A percentile compares a stretch with the other conserved stretches of the same genome.
These are phyloP conservation scores for Cutaneotrichosporon dermatis DNA, from an alignment of 1,284 basidiomycete species.

Conservation along the genomic window DNA sequence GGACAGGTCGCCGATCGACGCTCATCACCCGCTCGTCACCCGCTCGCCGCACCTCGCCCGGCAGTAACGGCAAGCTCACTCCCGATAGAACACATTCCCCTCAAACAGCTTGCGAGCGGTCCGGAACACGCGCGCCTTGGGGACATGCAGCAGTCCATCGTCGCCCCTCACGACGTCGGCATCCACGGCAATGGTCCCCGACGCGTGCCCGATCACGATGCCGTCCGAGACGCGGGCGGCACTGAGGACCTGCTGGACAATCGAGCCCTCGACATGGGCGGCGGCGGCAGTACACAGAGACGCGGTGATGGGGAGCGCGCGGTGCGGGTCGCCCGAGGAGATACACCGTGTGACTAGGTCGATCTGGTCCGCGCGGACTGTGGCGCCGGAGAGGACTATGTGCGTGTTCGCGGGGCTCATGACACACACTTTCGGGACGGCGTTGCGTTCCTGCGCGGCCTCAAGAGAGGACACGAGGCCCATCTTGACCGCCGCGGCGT, in stretches of 20 bases:
- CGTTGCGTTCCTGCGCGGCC: slow-evolving; percentile 40
- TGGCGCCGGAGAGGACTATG: slow-evolving; percentile 18
- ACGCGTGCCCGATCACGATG: slow-evolving; percentile 59
- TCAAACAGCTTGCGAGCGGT: slow-evolving; percentile 67
- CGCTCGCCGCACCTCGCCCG: no score
- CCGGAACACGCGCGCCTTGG: slow-evolving; percentile 60
- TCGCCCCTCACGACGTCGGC: slow-evolving; percentile 51
- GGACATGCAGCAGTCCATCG: slow-evolving; percentile 49
- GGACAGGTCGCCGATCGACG: no score
- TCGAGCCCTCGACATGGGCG: slow-evolving; percentile 54
- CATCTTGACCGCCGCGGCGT: slow-evolving; percentile 59
- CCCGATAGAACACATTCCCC: slow-evolving; percentile 57
- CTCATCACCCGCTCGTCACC: no score
- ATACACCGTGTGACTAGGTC: slow-evolving; percentile 61
- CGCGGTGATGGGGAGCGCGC: slow-evolving; percentile 68
- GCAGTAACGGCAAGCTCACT: neutral
- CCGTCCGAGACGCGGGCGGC: slow-evolving; percentile 21
- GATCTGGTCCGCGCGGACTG: slow-evolving; percentile 39
- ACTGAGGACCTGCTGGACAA: slow-evolving; percentile 54
- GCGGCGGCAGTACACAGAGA: slow-evolving; percentile 67
- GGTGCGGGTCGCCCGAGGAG: slow-evolving; percentile 68
- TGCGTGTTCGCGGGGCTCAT: slow-evolving; percentile 49
- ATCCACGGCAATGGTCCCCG: slow-evolving; percentile 63
- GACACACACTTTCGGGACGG: slow-evolving; percentile 65
- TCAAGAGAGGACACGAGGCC: slow-evolving; percentile 59